Base-by-base conservation (phyloP, 140 eudicot species). In the Cichorium intybus region DNA sequence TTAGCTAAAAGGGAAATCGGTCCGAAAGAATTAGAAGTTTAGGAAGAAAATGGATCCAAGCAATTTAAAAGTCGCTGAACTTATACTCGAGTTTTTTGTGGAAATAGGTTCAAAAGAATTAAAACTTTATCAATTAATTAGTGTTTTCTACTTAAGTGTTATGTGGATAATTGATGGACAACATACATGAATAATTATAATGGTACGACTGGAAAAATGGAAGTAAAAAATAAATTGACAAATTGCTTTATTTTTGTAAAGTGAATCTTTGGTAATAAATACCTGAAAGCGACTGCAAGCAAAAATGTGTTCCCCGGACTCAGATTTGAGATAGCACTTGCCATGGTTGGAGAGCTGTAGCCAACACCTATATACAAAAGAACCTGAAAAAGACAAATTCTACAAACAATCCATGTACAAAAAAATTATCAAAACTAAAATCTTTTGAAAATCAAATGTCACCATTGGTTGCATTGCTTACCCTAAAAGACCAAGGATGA, bases 301-400 rank as follows among this genome's bases (percentile, higher is more conserved):
- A 80, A 54, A 62, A 80, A 66, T 66, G 74, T 77, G 68, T 73
- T 70, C 8, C 34, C 83, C 5, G 82, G 82, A 31, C 52, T 49
- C 68, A 83, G 68, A 43, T 79, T 83, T 33, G 73, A 72, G 73
- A 83, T 72, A 27, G 85, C 85, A 35, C 85, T 73, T 35, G 85
- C 85, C 22, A 83, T 64, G 64, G 79, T 77, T 20, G 90, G 90
- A 45, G 90, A 80, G 64, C 83, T 73, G 66, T 80, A 80, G 50
- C 68, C 52, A 33, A 80, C 50, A 23, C 86, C 90, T 45, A 65
- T 47, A 56, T 64, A 84, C 3, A 72, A 60, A 64, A 71, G 74
- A 45, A 80, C 45, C 62, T 76, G 83, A 37, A 53, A 46, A 45
- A 84, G 69, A 66, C 81, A 58, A 23, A 69, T 45, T 68, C 85